Conservation (phyloP, 257 asterid genomes). For the Thymus quinquecostatus region DNA sequence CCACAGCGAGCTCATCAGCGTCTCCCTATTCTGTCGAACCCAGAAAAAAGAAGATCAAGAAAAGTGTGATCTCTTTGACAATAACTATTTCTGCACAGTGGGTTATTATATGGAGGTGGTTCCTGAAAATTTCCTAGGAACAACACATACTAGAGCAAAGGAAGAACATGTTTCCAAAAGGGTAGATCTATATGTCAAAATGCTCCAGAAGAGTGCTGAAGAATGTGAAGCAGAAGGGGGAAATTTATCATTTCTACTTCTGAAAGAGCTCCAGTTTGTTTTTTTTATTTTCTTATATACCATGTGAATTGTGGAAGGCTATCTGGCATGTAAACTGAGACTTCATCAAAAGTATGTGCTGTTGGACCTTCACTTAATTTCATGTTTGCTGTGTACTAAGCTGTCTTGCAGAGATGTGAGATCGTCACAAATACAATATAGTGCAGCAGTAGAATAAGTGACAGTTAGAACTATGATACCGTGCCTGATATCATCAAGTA, state of each 20-base stretch:
- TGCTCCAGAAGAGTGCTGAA: constrained; percentile 66
- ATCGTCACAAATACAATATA: no score
- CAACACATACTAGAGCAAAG: constrained; percentile 58
- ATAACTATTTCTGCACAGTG: constrained; percentile 43
- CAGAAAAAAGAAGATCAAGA: neutral
- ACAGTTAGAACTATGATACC: no score
- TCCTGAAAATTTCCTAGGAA: constrained; percentile 55
- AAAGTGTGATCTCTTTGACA: constrained; percentile 31
- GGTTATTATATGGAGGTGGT: constrained; percentile 67
- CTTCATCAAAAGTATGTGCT: neutral
- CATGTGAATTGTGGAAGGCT: no score
- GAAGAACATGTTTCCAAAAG: constrained; percentile 64
- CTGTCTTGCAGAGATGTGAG: no score
- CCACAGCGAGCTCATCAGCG: constrained; percentile 84
- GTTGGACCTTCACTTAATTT: neutral
- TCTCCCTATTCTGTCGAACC: constrained; percentile 49
- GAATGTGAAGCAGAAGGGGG: constrained; percentile 69
- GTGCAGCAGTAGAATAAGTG: no score
- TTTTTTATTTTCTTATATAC: neutral
- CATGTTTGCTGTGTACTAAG: neutral
- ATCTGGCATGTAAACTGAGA: neutral
- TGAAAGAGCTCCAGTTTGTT: neutral
- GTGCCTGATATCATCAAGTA: neutral
- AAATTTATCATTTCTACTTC: constrained; percentile 18
- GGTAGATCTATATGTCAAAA: constrained; percentile 50